Evolutionary conservation across 169 alveolate genomes (phyloP).

Genomic region (Plasmodium vinckei): DNA sequence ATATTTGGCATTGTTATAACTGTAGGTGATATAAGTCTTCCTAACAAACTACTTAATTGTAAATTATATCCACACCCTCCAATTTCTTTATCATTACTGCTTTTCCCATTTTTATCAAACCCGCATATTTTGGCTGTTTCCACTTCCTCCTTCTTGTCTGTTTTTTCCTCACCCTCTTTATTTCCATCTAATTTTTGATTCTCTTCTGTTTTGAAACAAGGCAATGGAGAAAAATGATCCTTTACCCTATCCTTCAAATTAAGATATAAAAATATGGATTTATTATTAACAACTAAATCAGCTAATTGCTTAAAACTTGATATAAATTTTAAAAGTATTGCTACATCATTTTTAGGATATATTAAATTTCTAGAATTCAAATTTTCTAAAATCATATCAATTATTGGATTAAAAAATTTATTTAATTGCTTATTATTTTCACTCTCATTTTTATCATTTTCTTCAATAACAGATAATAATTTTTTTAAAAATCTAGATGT

Average conservation of each 20-base stretch:
- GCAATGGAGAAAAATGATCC: not conserved
- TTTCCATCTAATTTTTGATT: too few relatives aligned
- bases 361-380: conserved; percentile 33
- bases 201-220: too few relatives aligned
- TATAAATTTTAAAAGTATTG: conserved; percentile 43
- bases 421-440: conserved; percentile 41
- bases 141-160: not conserved
- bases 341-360: conserved; percentile 72
- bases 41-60: conserved; percentile 75
- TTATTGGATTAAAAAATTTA: conserved; percentile 42
- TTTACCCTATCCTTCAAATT: conserved; percentile 35
- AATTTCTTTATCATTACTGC: conserved; percentile 59
- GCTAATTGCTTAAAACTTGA: conserved; percentile 63
- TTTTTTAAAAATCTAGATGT: conserved; percentile 62
- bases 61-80: conserved; percentile 73
- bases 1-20: conserved; percentile 79
- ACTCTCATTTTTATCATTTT: conserved; percentile 56
- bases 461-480: conserved; percentile 22
- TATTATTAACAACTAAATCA: conserved; percentile 25
- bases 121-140: not conserved
- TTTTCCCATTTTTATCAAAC: not conserved
- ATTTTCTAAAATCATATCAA: conserved; percentile 46
- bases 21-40: conserved; percentile 79
- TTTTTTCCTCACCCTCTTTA: not conserved
- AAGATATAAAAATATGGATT: conserved; percentile 37